Evolutionary conservation across 257 asterid species (phyloP).

Genomic region (Misopates orontium): DNA sequence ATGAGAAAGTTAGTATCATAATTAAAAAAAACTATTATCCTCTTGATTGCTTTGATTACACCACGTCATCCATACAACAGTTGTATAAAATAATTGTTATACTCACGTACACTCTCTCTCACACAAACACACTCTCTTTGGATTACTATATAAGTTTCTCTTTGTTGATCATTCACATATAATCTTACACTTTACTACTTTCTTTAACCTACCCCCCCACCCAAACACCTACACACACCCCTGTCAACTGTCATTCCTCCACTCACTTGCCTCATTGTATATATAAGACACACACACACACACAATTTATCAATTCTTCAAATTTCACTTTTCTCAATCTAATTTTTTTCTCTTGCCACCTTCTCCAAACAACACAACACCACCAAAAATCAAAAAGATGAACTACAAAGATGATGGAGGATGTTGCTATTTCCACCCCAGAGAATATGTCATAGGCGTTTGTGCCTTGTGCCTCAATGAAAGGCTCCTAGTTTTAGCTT

Average conservation of each 20-base stretch:
- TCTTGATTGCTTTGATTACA: too few relatives aligned
- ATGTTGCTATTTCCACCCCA: slow-evolving; percentile 66
- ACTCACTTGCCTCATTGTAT: slow-evolving; percentile 22
- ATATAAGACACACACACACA: background rate
- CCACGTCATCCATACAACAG: too few relatives aligned
- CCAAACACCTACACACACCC: background rate
- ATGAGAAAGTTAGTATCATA: too few relatives aligned
- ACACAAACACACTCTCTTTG: background rate
- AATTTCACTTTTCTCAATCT: slow-evolving; percentile 13
- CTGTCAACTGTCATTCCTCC: slow-evolving; percentile 10
- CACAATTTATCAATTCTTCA: background rate
- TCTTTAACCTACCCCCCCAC: background rate
- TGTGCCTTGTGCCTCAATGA: slow-evolving; percentile 80
- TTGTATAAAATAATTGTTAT: too few relatives aligned
- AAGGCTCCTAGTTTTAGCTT: slow-evolving; percentile 66
- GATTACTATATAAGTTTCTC: slow-evolving; percentile 9
- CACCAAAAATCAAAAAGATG: slow-evolving; percentile 10
- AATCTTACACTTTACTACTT: slow-evolving; percentile 5
- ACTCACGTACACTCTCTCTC: background rate
- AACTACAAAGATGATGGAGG: slow-evolving; percentile 33
- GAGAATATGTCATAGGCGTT: slow-evolving; percentile 57
- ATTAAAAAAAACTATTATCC: too few relatives aligned
- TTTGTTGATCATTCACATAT: slow-evolving; percentile 8
- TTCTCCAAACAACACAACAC: background rate
- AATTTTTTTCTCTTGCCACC: background rate